Evolutionary conservation across 345 rosid genomes (phyloP), one percentile per base, ranked within the genome.

Genomic region (Boechera stricta): DNA sequence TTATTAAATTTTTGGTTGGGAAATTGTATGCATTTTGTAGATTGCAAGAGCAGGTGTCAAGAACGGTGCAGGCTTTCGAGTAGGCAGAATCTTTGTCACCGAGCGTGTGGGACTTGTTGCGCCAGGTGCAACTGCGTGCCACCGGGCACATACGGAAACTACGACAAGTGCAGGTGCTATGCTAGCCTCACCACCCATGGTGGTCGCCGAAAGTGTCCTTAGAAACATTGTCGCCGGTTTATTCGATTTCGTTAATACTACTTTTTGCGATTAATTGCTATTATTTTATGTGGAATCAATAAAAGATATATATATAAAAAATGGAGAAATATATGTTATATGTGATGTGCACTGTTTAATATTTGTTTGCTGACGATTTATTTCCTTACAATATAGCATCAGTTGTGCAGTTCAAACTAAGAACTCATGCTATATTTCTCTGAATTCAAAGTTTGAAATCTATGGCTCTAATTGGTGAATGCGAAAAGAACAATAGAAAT

Each of bases 41-140:
- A 90, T 60, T 88, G 96, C 29, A 79, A 69, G 1, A 74, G 28
- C 15, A 88, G 74, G 10, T 91, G 97, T 52, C 49, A 9, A 3
- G 87, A 39, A 2, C 84, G 95, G 77, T 91, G 93, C 74, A 80
- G 36, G 53, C 67, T 79, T 64, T 72, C 97, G 10, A 85, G 89
- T 5, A 82, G 93, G 77, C 90, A 60, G 26, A 67, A 65, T 0
- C 71, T 87, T 0, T 92, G 95, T 80, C 79, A 85, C 51, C 76
- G 89, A 53, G 97, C 90, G 1, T 90, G 95, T 15, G 87, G 88
- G 48, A 87, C 87, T 9, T 90, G 95, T 32, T 90, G 93, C 54
- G 75, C 77, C 0, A 84, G 88, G 10, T 92, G 97, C 87, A 84
- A 71, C 58, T 90, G 96, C 29, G 92, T 90, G 44, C 95, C 91